Conservation (phyloP, 163 green algal genomes). For the Scenedesmus sp. region DNA sequence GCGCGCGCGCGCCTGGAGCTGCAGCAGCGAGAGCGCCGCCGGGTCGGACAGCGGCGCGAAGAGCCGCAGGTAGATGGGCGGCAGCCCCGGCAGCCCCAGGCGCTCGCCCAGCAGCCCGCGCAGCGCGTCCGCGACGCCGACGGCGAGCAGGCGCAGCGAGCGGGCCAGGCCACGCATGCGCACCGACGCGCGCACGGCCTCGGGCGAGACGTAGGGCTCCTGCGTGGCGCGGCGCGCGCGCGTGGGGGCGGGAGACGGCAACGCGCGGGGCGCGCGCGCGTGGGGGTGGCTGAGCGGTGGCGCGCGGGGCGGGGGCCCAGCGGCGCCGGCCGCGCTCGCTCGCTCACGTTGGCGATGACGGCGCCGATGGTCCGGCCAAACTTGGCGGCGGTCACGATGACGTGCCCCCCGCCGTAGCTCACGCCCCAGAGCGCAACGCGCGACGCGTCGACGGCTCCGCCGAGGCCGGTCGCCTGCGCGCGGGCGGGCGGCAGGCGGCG, state of each 20-base stretch:
- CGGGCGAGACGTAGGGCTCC: slow-evolving; percentile 48
- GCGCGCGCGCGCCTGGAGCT: slow-evolving; percentile 28
- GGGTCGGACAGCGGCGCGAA: slow-evolving; percentile 24
- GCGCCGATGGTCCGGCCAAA: slow-evolving; percentile 17
- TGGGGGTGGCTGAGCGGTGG: too few relatives aligned
- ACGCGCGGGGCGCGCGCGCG: background rate
- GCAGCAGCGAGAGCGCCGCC: slow-evolving; percentile 36
- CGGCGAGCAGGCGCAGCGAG: slow-evolving; percentile 44
- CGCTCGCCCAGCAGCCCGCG: slow-evolving; percentile 28
- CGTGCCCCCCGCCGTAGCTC: slow-evolving; percentile 57
- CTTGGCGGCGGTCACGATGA: slow-evolving; percentile 54
- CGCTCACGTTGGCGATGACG: slow-evolving; percentile 37
- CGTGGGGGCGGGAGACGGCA: background rate
- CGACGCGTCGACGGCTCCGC: slow-evolving; percentile 39
- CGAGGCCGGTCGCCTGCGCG: slow-evolving; percentile 24
- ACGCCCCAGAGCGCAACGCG: slow-evolving; percentile 63
- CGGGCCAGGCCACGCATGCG: slow-evolving; percentile 13
- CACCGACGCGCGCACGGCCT: slow-evolving; percentile 19
- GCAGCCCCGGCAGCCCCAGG: slow-evolving; percentile 7
- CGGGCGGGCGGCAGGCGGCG: too few relatives aligned
- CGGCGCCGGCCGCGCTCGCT: too few relatives aligned
- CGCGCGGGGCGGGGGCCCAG: too few relatives aligned
- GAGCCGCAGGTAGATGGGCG: slow-evolving; percentile 40
- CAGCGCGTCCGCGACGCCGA: slow-evolving; percentile 41
- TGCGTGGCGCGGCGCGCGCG: slow-evolving; percentile 18